Percentiles rank a stretch among this genome's conserved stretches.
phyloP scores from a whole-genome alignment of 1,139 yeast genomes.

The Diutina siamensis region DNA sequence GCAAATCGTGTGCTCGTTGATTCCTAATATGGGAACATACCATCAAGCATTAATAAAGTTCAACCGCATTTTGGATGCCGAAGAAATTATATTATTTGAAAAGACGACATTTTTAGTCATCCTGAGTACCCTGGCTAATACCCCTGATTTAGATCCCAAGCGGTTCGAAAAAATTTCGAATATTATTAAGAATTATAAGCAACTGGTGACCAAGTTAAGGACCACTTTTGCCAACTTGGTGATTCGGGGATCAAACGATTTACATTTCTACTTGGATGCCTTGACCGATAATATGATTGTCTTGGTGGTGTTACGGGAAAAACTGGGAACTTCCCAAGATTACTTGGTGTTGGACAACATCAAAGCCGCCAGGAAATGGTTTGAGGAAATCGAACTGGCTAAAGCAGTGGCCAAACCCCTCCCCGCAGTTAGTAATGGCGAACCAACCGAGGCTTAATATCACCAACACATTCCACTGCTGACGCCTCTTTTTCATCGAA shows the following conservation, averaged over 20 bases:
- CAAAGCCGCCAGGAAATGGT: conserved; percentile 54
- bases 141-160: conserved; percentile 55
- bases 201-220: conserved; percentile 79
- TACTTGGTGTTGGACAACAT: conserved; percentile 56
- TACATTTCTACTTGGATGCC: conserved; percentile 55
- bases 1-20: conserved; percentile 83
- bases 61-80: conserved; percentile 70
- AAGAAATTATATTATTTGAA: conserved; percentile 85
- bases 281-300: conserved; percentile 66
- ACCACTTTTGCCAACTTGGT: conserved; percentile 73
- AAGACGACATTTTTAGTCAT: conserved; percentile 89
- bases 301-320: conserved; percentile 51
- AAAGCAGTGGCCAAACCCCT: background rate
- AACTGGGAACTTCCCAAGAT: conserved; percentile 25
- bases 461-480: too few species aligned
- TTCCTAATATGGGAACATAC: conserved; percentile 80
- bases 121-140: conserved; percentile 39
- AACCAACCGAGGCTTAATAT: too few species aligned
- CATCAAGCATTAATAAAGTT: conserved; percentile 68
- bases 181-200: conserved; percentile 89
- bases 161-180: conserved; percentile 90
- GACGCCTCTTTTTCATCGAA: too few species aligned
- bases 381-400: conserved; percentile 41
- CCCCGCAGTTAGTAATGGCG: too few species aligned
- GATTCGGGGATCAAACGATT: conserved; percentile 61